Conservation (phyloP, 202 grass and related monocot genomes). For the Carex sylvatica region DNA sequence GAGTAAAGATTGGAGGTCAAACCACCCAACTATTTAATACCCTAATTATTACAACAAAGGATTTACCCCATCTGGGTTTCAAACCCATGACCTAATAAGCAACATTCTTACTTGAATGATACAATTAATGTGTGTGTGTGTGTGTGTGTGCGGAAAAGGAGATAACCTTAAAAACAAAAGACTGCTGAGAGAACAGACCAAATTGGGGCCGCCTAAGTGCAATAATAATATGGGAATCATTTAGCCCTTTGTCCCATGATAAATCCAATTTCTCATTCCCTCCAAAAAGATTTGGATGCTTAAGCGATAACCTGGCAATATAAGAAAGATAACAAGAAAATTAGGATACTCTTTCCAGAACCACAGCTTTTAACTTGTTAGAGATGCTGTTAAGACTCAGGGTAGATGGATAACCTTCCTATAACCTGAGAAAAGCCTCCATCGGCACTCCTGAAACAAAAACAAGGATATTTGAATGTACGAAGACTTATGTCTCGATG, state of each 20-base stretch:
- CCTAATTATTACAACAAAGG: too few species aligned
- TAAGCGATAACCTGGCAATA: slow-evolving; percentile 61
- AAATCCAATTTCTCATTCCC: slow-evolving; percentile 85
- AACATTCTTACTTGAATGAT: background rate
- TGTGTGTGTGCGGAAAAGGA: background rate
- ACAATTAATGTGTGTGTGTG: background rate
- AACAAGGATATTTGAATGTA: background rate
- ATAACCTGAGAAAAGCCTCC: slow-evolving; percentile 59
- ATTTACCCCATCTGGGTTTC: too few species aligned
- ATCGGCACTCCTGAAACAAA: slow-evolving; percentile 43
- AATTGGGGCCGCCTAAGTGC: slow-evolving; percentile 71
- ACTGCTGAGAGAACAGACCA: slow-evolving; percentile 69
- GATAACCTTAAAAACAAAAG: slow-evolving; percentile 80
- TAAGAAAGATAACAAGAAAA: background rate
- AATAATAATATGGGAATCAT: slow-evolving; percentile 64
- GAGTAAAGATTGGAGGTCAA: too few species aligned
- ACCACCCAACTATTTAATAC: too few species aligned
- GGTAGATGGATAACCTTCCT: slow-evolving; percentile 52
- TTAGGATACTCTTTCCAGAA: slow-evolving; percentile 6
- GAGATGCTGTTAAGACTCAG: background rate
- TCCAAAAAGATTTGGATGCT: slow-evolving; percentile 83
- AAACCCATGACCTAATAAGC: background rate
- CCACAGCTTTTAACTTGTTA: background rate
- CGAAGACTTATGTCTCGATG: background rate
- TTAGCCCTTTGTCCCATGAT: slow-evolving; percentile 80